phyloP scores from a whole-genome alignment of 2,329 filamentous ascomycete species.

The Cercospora sp. region DNA sequence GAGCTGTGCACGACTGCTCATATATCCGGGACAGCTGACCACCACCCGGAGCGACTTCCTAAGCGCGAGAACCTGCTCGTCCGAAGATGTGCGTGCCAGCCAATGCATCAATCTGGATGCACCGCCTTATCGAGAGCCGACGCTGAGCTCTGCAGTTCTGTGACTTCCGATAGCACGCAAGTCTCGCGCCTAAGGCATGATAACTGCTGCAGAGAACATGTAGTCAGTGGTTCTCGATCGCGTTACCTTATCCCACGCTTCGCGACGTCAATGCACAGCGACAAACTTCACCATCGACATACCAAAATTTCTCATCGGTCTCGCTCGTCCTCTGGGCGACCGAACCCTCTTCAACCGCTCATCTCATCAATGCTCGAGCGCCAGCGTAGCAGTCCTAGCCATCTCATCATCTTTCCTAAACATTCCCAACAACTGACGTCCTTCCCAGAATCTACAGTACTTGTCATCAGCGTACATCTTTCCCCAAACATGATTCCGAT shows the following conservation, averaged over 20 bases:
- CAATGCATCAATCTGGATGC: neutral
- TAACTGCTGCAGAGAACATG: neutral
- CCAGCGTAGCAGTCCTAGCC: constrained; percentile 31
- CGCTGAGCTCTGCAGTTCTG: neutral
- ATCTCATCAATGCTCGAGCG: constrained; percentile 26
- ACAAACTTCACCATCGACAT: neutral
- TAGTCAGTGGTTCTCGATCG: neutral
- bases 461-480: neutral
- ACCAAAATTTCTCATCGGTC: neutral
- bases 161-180: neutral
- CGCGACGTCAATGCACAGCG: neutral
- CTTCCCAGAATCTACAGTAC: constrained; percentile 31
- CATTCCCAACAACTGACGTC: constrained; percentile 32
- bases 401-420: constrained; percentile 35
- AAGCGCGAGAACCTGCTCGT: neutral
- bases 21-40: neutral
- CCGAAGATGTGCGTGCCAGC: neutral
- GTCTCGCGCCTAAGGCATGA: neutral
- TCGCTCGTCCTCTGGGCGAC: neutral
- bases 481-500: neutral
- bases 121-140: neutral
- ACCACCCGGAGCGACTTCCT: neutral
- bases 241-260: neutral
- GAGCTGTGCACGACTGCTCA: neutral
- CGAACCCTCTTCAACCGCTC: neutral